These are phyloP conservation scores for Guadua angustifolia DNA, from an alignment of 176 grass and related monocot genomes.

Conservation along the genomic window DNA sequence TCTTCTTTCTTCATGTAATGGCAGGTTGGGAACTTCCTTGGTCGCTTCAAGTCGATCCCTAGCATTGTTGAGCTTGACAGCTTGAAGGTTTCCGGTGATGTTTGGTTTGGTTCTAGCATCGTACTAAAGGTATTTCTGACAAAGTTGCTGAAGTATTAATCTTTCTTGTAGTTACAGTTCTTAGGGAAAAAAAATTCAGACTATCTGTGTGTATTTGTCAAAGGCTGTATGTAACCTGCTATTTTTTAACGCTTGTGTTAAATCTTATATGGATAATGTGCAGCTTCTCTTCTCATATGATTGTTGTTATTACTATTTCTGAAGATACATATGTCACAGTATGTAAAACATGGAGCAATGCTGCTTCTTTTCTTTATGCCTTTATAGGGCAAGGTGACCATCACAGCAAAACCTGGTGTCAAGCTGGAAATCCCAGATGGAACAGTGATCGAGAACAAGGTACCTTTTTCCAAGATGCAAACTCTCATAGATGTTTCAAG, in stretches of 20 bases:
- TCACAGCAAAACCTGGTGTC: conserved; percentile 69
- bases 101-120: conserved; percentile 72
- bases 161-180: conserved; percentile 15
- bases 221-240: neutral
- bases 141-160: conserved; percentile 24
- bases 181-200: neutral
- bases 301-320: neutral
- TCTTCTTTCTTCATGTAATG: conserved; percentile 25
- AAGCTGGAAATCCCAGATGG: conserved; percentile 84
- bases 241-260: conserved; percentile 23
- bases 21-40: conserved; percentile 78
- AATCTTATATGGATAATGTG: neutral
- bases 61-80: conserved; percentile 92
- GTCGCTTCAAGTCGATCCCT: conserved; percentile 87
- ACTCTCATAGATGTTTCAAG: neutral
- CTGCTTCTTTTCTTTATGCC: conserved; percentile 6
- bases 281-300: conserved; percentile 13
- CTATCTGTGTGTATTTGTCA: neutral
- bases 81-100: conserved; percentile 94
- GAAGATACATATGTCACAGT: conserved; percentile 2
- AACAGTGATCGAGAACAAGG: conserved; percentile 74
- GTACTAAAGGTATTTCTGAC: conserved; percentile 70
- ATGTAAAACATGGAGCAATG: neutral
- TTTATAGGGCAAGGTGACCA: conserved; percentile 65
- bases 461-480: conserved; percentile 26